These are phyloP conservation scores for Beauveria brongniartii DNA, from an alignment of 2,329 filamentous ascomycete species.

Conservation along the genomic window DNA sequence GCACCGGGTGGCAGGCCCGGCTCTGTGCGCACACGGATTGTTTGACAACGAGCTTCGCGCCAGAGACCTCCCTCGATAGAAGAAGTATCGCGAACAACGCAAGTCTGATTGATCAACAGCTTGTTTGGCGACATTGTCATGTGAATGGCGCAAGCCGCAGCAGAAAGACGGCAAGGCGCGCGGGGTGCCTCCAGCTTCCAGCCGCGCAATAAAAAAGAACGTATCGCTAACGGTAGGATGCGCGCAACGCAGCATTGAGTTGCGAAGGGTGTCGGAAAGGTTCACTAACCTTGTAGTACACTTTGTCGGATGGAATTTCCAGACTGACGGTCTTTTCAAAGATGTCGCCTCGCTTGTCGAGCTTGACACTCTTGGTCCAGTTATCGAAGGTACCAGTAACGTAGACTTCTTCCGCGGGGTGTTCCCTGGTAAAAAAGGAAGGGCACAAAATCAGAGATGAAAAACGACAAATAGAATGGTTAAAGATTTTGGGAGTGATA, in stretches of 20 bases:
- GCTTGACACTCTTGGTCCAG: slow-evolving; percentile 80
- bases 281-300: slow-evolving; percentile 82
- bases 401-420: slow-evolving; percentile 77
- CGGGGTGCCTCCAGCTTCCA: background rate
- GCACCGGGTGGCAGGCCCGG: background rate
- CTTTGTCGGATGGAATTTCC: slow-evolving; percentile 57
- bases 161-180: background rate
- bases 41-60: background rate
- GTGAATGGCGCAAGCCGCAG: background rate
- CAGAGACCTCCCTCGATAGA: background rate
- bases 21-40: background rate
- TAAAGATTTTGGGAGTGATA: background rate
- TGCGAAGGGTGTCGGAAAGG: background rate
- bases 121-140: background rate
- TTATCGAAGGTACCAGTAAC: slow-evolving; percentile 94
- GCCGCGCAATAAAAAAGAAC: background rate
- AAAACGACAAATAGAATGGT: background rate
- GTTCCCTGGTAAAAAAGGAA: slow-evolving; percentile 51
- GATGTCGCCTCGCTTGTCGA: slow-evolving; percentile 64
- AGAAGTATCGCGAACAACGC: background rate
- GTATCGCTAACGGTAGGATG: background rate
- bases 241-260: background rate
- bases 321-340: slow-evolving; percentile 80
- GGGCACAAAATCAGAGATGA: background rate
- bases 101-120: background rate